A percentile compares a stretch with the other conserved stretches of the same genome.
phyloP scores from a whole-genome alignment of 2,329 filamentous ascomycete genomes.

The Biscogniauxia marginata region DNA sequence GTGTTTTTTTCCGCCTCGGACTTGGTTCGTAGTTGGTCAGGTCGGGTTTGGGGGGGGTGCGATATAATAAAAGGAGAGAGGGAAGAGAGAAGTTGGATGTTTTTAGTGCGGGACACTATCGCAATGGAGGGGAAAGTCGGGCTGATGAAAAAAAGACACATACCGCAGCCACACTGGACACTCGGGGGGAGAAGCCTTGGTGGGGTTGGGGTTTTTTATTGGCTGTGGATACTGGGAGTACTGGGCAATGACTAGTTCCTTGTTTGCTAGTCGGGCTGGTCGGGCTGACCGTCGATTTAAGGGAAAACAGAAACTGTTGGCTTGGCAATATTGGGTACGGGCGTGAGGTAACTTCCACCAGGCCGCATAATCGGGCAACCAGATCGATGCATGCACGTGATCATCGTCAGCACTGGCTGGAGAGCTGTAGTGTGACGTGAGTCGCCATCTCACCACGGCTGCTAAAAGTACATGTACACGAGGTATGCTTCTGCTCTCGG shows the following conservation, averaged over 20 bases:
- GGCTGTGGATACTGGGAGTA: background rate
- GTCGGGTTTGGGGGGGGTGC: conserved; percentile 15
- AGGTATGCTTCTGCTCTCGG: too few relatives aligned
- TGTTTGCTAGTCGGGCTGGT: background rate
- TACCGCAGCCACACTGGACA: background rate
- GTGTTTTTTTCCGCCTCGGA: conserved; percentile 10
- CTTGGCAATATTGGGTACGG: background rate
- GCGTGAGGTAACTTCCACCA: background rate
- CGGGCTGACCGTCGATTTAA: background rate
- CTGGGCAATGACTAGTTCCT: background rate
- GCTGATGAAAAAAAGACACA: conserved; percentile 23
- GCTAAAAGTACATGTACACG: background rate
- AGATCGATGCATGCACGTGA: background rate
- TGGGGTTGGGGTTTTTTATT: background rate
- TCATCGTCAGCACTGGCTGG: background rate
- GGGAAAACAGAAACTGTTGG: background rate
- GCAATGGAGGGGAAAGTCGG: conserved; percentile 33
- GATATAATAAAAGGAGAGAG: conserved; percentile 10
- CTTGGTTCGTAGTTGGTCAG: conserved; percentile 14
- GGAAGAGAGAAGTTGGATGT: conserved; percentile 26
- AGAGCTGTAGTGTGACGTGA: background rate
- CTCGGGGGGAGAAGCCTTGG: background rate
- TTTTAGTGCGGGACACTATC: conserved; percentile 31
- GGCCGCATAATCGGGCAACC: background rate
- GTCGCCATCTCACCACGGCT: background rate